A percentile compares a stretch with the other conserved stretches of the same genome.
Evolutionary conservation across 805 yeast species (phyloP).

Genomic region (Metschnikowia cerradonensis): DNA sequence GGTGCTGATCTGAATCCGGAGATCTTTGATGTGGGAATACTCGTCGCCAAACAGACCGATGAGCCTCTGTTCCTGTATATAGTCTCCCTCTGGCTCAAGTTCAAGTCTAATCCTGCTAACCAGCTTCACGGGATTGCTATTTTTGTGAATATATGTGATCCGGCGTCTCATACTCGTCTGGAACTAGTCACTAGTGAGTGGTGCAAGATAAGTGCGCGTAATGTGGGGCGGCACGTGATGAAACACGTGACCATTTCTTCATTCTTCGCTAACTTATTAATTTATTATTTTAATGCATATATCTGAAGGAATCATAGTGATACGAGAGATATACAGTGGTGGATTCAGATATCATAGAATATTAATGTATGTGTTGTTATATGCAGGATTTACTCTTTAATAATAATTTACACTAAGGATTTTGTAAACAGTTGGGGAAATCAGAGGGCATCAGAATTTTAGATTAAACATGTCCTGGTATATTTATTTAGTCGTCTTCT

Average conservation of each 20-base stretch:
- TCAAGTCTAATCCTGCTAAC: slow-evolving; percentile 8
- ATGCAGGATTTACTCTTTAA: no score
- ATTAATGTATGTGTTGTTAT: no score
- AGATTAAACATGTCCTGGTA: no score
- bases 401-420: no score
- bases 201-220: neutral
- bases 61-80: slow-evolving; percentile 12
- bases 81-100: slow-evolving; percentile 1
- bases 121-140: slow-evolving; percentile 4
- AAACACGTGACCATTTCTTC: neutral
- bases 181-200: neutral
- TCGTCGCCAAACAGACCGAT: neutral
- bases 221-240: neutral
- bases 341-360: no score
- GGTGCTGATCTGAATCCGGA: slow-evolving; percentile 13
- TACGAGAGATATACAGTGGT: no score
- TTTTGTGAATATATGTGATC: slow-evolving; percentile 12
- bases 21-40: slow-evolving; percentile 7
- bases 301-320: no score
- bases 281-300: no score
- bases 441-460: no score
- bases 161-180: slow-evolving; percentile 14
- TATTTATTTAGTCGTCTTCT: no score
- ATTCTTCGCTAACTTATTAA: no score
- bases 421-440: no score